phyloP scores from a whole-genome alignment of 2,329 filamentous ascomycete genomes.

The Hypoxylon sp. region DNA sequence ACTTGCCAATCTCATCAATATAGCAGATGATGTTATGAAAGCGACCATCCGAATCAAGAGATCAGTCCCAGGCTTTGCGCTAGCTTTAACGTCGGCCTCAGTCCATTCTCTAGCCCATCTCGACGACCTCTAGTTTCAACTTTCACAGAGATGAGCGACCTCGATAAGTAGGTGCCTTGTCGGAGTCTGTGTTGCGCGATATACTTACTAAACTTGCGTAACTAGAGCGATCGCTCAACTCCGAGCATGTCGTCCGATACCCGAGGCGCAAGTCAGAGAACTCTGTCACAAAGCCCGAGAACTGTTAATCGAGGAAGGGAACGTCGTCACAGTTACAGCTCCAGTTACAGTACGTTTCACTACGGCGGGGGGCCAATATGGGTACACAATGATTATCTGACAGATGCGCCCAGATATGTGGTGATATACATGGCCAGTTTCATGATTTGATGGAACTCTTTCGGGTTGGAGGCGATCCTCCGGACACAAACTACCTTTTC shows the following conservation, averaged over 20 bases:
- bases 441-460: constrained; percentile 98
- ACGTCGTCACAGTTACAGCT: constrained; percentile 94
- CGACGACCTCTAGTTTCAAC: neutral
- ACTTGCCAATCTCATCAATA: constrained; percentile 1
- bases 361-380: neutral
- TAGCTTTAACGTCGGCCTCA: constrained; percentile 15
- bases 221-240: constrained; percentile 92
- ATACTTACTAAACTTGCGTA: constrained; percentile 36
- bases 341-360: constrained; percentile 82
- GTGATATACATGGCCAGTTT: constrained; percentile 97
- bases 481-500: constrained; percentile 96
- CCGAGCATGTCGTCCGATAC: constrained; percentile 95
- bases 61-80: constrained; percentile 20
- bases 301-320: constrained; percentile 96
- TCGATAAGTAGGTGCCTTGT: constrained; percentile 79
- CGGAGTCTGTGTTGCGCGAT: constrained; percentile 5
- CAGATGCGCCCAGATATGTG: constrained; percentile 78
- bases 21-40: constrained; percentile 44
- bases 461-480: constrained; percentile 91
- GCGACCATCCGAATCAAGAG: constrained; percentile 4
- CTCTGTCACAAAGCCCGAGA: constrained; percentile 97
- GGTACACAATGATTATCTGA: constrained; percentile 31
- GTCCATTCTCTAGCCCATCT: constrained; percentile 5
- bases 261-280: constrained; percentile 94
- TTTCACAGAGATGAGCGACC: constrained; percentile 81